These are phyloP conservation scores for Saccharum officinarum DNA, from an alignment of 176 grass and related monocot genomes.

Conservation along the genomic window DNA sequence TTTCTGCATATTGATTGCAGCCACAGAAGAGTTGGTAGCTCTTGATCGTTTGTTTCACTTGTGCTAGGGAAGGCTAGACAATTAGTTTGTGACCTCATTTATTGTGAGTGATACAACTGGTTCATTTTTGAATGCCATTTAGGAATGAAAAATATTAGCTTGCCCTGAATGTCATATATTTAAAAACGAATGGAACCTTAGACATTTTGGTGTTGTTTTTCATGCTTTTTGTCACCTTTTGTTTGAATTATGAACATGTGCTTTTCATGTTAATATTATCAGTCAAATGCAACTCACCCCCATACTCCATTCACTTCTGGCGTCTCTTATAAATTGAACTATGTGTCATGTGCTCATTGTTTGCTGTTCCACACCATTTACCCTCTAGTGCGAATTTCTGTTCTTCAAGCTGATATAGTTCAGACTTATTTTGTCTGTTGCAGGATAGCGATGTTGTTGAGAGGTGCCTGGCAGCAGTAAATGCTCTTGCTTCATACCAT, in stretches of 20 bases:
- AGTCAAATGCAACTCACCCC: neutral
- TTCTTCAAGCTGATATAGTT: constrained; percentile 31
- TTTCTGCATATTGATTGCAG: too few relatives aligned
- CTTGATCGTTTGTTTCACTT: too few relatives aligned
- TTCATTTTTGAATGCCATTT: too few relatives aligned
- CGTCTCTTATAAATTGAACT: constrained; percentile 10
- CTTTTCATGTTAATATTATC: neutral
- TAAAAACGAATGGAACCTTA: too few relatives aligned
- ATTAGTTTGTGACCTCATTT: too few relatives aligned
- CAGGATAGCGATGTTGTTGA: constrained; percentile 93
- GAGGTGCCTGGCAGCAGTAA: constrained; percentile 81
- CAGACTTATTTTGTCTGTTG: constrained; percentile 33
- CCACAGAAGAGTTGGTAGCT: too few relatives aligned
- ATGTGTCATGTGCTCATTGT: neutral
- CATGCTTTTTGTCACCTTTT: neutral
- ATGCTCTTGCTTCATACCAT: constrained; percentile 90
- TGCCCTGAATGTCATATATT: too few relatives aligned
- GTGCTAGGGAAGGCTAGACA: too few relatives aligned
- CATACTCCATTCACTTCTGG: neutral
- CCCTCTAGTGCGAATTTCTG: constrained; percentile 7
- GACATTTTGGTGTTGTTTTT: neutral
- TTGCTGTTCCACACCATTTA: neutral
- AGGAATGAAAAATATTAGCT: too few relatives aligned
- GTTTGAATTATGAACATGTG: neutral
- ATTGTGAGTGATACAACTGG: too few relatives aligned